Conservation (phyloP, 2,329 filamentous ascomycete genomes). For the Penicillium glabrum region DNA sequence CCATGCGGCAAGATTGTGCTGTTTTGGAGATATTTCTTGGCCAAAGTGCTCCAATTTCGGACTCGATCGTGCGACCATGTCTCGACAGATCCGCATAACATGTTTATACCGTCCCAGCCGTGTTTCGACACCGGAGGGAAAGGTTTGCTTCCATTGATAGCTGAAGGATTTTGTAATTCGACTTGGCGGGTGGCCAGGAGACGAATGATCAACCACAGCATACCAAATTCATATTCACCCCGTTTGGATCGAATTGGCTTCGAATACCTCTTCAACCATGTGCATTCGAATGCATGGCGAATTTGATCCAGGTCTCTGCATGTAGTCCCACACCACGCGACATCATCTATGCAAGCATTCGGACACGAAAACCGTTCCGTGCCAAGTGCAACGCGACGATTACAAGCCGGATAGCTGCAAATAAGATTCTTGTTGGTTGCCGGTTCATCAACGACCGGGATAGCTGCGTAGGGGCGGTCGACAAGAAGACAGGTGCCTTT, state of each 20-base stretch:
- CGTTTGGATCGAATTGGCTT: slow-evolving; percentile 26
- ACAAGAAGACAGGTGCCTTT: slow-evolving; percentile 28
- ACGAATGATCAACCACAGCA: slow-evolving; percentile 36
- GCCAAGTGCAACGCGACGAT: slow-evolving; percentile 11
- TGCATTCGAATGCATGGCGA: slow-evolving; percentile 32
- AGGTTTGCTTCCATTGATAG: not conserved
- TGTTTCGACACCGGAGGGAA: slow-evolving; percentile 2
- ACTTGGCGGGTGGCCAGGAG: slow-evolving; percentile 25
- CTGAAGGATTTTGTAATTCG: not conserved
- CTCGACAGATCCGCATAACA: slow-evolving; percentile 29
- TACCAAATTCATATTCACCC: slow-evolving; percentile 34
- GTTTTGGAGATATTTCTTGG: slow-evolving; percentile 32
- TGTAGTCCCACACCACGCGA: slow-evolving; percentile 27
- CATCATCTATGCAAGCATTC: slow-evolving; percentile 26
- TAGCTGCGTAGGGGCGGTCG: slow-evolving; percentile 32
- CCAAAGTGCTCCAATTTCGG: slow-evolving; percentile 25
- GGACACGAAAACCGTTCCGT: slow-evolving; percentile 16
- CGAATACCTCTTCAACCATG: slow-evolving; percentile 29
- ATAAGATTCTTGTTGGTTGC: slow-evolving; percentile 21
- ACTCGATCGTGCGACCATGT: slow-evolving; percentile 31
- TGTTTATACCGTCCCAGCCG: slow-evolving; percentile 27
- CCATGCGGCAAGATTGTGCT: slow-evolving; percentile 17
- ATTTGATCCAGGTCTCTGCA: slow-evolving; percentile 23
- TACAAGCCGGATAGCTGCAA: slow-evolving; percentile 33
- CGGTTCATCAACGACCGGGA: slow-evolving; percentile 31